phyloP scores from a whole-genome alignment of 2,329 filamentous ascomycete genomes.

The Ophiostoma piceae region DNA sequence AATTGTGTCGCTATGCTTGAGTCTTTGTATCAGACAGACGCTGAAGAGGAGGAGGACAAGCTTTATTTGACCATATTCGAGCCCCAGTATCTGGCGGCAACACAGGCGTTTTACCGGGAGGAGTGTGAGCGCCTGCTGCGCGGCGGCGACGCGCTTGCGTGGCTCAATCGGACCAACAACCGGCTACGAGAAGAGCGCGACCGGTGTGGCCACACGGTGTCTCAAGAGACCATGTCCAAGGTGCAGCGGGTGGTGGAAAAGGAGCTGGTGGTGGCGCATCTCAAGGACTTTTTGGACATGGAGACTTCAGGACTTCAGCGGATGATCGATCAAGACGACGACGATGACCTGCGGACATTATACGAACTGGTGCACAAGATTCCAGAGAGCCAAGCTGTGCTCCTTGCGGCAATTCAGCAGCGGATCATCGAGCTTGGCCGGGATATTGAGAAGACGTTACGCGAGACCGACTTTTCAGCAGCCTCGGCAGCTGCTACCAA shows the following conservation, averaged over 20 bases:
- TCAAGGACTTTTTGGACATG: constrained; percentile 76
- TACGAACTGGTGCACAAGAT: constrained; percentile 75
- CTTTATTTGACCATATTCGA: constrained; percentile 84
- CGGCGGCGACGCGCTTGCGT: constrained; percentile 73
- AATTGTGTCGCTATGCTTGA: constrained; percentile 87
- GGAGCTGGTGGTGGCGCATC: constrained; percentile 70
- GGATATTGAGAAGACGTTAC: constrained; percentile 69
- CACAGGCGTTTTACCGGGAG: constrained; percentile 64
- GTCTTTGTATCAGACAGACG: constrained; percentile 73
- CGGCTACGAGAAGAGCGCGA: constrained; percentile 76
- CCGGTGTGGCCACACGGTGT: constrained; percentile 77
- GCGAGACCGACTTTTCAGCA: constrained; percentile 50
- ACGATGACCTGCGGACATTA: constrained; percentile 72
- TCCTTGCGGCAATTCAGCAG: constrained; percentile 65
- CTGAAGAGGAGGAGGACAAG: constrained; percentile 71
- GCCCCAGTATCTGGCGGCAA: constrained; percentile 65
- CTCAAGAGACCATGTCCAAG: constrained; percentile 64
- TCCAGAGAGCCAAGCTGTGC: constrained; percentile 63
- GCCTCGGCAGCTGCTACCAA: constrained; percentile 30
- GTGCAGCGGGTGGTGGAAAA: constrained; percentile 73
- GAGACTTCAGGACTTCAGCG: constrained; percentile 76
- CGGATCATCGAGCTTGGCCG: constrained; percentile 74
- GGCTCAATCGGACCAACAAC: constrained; percentile 69
- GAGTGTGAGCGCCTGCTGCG: constrained; percentile 72
- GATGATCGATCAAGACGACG: constrained; percentile 87